phyloP scores from a whole-genome alignment of 2,329 filamentous ascomycete genomes.

The Monascus ruber region DNA sequence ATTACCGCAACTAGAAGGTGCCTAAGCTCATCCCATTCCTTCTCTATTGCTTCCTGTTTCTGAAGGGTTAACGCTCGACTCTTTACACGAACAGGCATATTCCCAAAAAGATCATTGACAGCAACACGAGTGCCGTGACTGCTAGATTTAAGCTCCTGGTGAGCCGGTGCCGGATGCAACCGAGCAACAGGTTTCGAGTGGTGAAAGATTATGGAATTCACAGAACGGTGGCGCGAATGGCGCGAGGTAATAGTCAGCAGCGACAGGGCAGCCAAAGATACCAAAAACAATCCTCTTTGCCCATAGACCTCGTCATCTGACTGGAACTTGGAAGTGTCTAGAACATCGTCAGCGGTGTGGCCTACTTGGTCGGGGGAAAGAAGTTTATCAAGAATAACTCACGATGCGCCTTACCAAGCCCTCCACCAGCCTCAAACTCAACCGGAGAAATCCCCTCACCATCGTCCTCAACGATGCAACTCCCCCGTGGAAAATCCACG shows the following conservation, averaged over 20 bases:
- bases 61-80: constrained; percentile 51
- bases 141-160: constrained; percentile 45
- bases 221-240: constrained; percentile 40
- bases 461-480: constrained; percentile 73
- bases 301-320: constrained; percentile 46
- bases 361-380: too few relatives aligned
- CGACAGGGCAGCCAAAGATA: constrained; percentile 64
- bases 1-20: constrained; percentile 51
- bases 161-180: constrained; percentile 48
- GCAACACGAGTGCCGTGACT: constrained; percentile 63
- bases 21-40: constrained; percentile 55
- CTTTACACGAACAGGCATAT: constrained; percentile 82
- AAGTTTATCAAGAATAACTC: constrained; percentile 6
- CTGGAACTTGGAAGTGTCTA: constrained; percentile 69
- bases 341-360: constrained; percentile 1
- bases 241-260: constrained; percentile 66
- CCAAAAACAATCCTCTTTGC: constrained; percentile 60
- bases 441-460: constrained; percentile 61
- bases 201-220: constrained; percentile 56
- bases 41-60: constrained; percentile 42
- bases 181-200: constrained; percentile 56
- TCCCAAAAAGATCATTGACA: constrained; percentile 75
- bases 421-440: constrained; percentile 62
- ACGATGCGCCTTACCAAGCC: constrained; percentile 65
- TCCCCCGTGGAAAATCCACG: constrained; percentile 64